phyloP scores from a whole-genome alignment of 768 basidiomycete genomes.

The Kwoniella botswanensis region DNA sequence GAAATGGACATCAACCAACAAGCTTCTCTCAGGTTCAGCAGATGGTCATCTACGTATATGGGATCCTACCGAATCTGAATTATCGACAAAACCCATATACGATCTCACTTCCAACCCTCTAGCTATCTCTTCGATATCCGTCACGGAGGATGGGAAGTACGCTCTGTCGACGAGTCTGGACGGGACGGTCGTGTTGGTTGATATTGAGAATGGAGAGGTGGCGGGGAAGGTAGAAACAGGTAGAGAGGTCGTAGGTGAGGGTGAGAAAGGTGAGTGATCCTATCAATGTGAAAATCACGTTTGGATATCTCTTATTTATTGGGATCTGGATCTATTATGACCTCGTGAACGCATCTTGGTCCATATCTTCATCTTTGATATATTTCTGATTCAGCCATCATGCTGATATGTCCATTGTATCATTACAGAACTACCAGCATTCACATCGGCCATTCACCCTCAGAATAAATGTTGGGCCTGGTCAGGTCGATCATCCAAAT shows the following conservation, averaged over 20 bases:
- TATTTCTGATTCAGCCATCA: background rate
- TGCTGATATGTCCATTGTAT: background rate
- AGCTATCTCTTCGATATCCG: slow-evolving; percentile 80
- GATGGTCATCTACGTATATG: slow-evolving; percentile 55
- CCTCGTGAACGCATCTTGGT: background rate
- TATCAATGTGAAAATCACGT: no score
- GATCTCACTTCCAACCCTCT: slow-evolving; percentile 77
- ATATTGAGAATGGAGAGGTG: slow-evolving; percentile 68
- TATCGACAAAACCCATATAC: slow-evolving; percentile 67
- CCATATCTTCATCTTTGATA: background rate
- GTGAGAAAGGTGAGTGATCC: slow-evolving; percentile 70
- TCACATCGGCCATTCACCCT: slow-evolving; percentile 83
- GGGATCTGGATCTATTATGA: no score
- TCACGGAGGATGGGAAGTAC: slow-evolving; percentile 66
- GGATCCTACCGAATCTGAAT: slow-evolving; percentile 37
- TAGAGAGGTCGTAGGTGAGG: slow-evolving; percentile 64
- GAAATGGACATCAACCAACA: slow-evolving; percentile 49
- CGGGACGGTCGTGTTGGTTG: slow-evolving; percentile 77
- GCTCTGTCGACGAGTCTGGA: slow-evolving; percentile 83
- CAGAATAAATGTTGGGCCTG: slow-evolving; percentile 50
- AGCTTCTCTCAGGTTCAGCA: slow-evolving; percentile 52
- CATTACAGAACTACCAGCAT: slow-evolving; percentile 64
- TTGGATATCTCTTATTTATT: no score
- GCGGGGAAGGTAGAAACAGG: slow-evolving; percentile 76
- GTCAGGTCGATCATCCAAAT: slow-evolving; percentile 52